Conservation (phyloP, 129 eudicot species). For the Silybum marianum region DNA sequence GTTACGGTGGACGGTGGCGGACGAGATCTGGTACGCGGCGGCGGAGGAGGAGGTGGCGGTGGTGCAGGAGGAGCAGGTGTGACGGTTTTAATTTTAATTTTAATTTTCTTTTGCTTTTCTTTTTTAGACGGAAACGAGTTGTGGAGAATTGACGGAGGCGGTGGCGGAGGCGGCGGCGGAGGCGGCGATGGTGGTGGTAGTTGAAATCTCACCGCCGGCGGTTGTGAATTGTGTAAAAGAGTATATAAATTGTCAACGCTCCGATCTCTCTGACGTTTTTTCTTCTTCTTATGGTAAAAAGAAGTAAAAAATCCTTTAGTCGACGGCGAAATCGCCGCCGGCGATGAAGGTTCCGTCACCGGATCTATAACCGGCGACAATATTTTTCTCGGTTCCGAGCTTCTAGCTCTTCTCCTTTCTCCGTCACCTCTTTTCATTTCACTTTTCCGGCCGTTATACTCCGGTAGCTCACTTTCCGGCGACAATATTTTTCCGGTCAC, state of each 20-base stretch:
- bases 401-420: conserved; percentile 36
- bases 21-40: conserved; percentile 19
- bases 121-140: conserved; percentile 48
- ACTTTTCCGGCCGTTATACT: conserved; percentile 31
- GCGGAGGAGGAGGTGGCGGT: conserved; percentile 36
- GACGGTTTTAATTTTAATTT: conserved; percentile 21
- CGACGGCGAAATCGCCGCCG: conserved; percentile 36
- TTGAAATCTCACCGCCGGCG: conserved; percentile 27
- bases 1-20: conserved; percentile 30
- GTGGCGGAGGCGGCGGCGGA: conserved; percentile 44
- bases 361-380: conserved; percentile 27
- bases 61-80: neutral
- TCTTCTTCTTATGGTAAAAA: conserved; percentile 58
- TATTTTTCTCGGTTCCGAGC: conserved; percentile 34
- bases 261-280: conserved; percentile 56
- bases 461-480: conserved; percentile 29
- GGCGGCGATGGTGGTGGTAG: conserved; percentile 43
- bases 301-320: conserved; percentile 54
- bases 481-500: conserved; percentile 20
- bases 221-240: conserved; percentile 43
- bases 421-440: conserved; percentile 36
- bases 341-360: conserved; percentile 42
- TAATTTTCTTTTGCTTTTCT: conserved; percentile 38
- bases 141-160: conserved; percentile 36
- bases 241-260: conserved; percentile 65